Base-by-base conservation (phyloP, 148 eudicot genomes). In the Chenopodium formosanum region DNA sequence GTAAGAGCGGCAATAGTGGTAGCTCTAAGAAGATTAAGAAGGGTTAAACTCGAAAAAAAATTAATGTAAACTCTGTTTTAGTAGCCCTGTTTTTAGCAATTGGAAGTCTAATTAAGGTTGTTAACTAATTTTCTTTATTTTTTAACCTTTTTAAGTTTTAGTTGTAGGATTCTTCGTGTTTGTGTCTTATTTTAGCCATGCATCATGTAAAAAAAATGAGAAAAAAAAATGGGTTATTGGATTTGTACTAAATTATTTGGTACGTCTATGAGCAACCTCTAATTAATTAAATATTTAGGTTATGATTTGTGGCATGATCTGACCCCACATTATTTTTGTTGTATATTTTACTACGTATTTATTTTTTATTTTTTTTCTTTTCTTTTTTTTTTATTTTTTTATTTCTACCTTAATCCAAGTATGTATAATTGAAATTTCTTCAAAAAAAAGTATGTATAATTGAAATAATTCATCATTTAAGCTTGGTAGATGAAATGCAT, bases 1-100 rank as follows among this genome's bases (percentile, higher is more conserved):
- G 52, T 25, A 64, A 46, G 17, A 48, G 62, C 3, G 7, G 46
- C 40, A 67, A 68, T n/a, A 52, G 25, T 71, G 48, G 78, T 69
- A 75, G 68, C 78, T 72, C 77, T 76, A 86, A 86, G 86, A 83
- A 84, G 76, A 80, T 71, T 8, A 87, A 64, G 84, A 87, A 86
- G 82, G 76, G 77, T 52, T 82, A 46, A 82, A 72, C 17, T 74
- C 5, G 29, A 68, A 34, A 37, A 34, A 37, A n/a, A 70, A 71
- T 14, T 13, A 64, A 48, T 10, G 7, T n/a, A 48, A 44, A 40
- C 80, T 77, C 73, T 70, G 65, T 79, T 58, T 78, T 79, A 11
- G 29, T 64, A 40, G 66, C 77, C n/a, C 40, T 82, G 70, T 31
- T 82, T 48, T 77, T 69, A 82, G 79, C 48, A 70, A 56, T 62